Conservation (phyloP, 257 asterid species). For the Haberlea rhodopensis region DNA sequence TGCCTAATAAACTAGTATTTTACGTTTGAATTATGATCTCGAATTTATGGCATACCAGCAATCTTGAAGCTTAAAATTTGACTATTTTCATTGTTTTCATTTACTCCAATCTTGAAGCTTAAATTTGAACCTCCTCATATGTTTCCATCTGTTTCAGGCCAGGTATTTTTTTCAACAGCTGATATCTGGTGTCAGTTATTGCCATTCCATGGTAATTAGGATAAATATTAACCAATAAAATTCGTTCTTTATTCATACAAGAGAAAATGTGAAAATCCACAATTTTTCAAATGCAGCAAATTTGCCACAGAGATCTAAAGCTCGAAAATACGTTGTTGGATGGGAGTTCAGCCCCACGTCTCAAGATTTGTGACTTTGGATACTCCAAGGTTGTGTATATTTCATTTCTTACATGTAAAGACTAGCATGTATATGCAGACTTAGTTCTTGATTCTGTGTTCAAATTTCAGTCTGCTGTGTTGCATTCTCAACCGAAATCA, state of each 20-base stretch:
- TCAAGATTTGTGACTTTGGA: slow-evolving; percentile 57
- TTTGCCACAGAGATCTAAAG: slow-evolving; percentile 55
- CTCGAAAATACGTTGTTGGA: slow-evolving; percentile 54
- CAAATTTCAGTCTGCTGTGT: slow-evolving; percentile 52
- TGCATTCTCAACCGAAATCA: slow-evolving; percentile 95
- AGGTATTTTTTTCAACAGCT: slow-evolving; percentile 49
- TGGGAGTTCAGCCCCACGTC: slow-evolving; percentile 40
- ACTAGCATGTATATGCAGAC: background rate
- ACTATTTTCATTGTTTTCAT: background rate
- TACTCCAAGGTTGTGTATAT: slow-evolving; percentile 41
- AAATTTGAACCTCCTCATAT: background rate
- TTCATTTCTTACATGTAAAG: background rate
- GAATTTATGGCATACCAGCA: background rate
- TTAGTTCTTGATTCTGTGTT: background rate
- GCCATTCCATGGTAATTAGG: slow-evolving; percentile 43
- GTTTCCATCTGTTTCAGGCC: slow-evolving; percentile 30
- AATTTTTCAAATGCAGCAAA: slow-evolving; percentile 39
- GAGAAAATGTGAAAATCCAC: background rate
- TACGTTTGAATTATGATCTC: background rate
- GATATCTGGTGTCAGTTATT: slow-evolving; percentile 53
- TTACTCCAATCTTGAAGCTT: background rate
- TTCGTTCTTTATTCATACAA: background rate
- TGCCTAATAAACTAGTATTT: background rate
- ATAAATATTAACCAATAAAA: background rate
- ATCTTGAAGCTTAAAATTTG: background rate